These are phyloP conservation scores for Discostella stelligera DNA, from an alignment of 352 stramenopile genomes.

Conservation along the genomic window DNA sequence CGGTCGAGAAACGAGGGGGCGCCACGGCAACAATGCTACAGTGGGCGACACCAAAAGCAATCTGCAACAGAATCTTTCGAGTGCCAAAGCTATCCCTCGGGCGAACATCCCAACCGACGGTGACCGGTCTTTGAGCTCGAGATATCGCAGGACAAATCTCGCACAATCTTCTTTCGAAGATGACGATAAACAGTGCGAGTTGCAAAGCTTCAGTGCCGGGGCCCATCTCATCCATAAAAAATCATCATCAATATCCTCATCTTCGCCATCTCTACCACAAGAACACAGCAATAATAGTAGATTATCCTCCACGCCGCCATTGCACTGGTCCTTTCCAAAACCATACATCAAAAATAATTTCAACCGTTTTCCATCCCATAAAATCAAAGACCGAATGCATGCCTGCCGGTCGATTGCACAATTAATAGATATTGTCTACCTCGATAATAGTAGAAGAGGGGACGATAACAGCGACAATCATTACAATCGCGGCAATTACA, in stretches of 20 bases:
- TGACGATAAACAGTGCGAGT: not conserved
- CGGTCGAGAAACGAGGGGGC: not conserved
- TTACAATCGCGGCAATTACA: not conserved
- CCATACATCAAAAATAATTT: not conserved
- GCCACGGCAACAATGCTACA: not conserved
- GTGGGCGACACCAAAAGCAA: not conserved
- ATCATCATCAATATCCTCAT: too few relatives aligned
- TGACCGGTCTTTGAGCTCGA: too few relatives aligned
- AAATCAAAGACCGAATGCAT: not conserved
- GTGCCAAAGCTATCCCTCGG: not conserved
- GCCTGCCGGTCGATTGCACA: not conserved
- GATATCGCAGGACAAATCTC: not conserved
- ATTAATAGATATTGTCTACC: not conserved
- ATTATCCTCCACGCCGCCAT: not conserved
- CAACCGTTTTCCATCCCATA: not conserved
- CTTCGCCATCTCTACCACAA: not conserved
- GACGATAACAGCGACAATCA: not conserved
- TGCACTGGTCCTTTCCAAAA: not conserved
- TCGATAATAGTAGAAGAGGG: not conserved
- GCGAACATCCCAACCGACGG: not conserved
- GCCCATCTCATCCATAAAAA: not conserved
- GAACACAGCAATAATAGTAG: not conserved
- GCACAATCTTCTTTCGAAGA: not conserved
- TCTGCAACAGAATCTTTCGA: not conserved
- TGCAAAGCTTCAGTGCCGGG: not conserved